Conservation (phyloP, 2,329 filamentous ascomycete species). For the Alternaria brassicicola region DNA sequence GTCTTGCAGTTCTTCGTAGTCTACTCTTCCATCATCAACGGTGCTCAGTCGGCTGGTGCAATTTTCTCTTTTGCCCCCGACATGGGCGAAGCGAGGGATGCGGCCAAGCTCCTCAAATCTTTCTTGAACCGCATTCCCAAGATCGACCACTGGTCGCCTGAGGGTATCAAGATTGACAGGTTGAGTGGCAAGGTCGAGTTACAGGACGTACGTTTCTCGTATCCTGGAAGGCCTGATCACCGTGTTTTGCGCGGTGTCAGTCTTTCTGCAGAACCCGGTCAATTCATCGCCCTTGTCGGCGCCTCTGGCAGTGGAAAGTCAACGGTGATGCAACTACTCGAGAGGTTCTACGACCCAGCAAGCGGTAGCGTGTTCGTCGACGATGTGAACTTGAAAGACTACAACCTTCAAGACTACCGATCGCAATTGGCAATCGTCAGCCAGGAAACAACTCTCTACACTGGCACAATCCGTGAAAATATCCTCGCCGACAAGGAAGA, state of each 20-base stretch:
- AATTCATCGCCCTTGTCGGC: slow-evolving; percentile 90
- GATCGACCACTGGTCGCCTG: slow-evolving; percentile 61
- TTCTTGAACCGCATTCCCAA: slow-evolving; percentile 81
- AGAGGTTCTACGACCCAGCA: slow-evolving; percentile 92
- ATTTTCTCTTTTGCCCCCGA: slow-evolving; percentile 95
- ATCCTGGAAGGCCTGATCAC: slow-evolving; percentile 87
- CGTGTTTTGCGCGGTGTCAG: slow-evolving; percentile 88
- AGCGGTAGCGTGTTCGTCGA: slow-evolving; percentile 82
- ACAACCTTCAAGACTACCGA: slow-evolving; percentile 84
- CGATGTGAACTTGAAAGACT: slow-evolving; percentile 75
- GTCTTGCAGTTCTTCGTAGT: slow-evolving; percentile 93
- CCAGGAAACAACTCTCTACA: slow-evolving; percentile 93
- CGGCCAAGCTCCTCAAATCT: slow-evolving; percentile 78
- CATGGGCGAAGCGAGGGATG: slow-evolving; percentile 92
- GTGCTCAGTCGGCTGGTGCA: slow-evolving; percentile 87
- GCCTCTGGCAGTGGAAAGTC: slow-evolving; percentile 93
- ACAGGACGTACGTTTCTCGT: slow-evolving; percentile 90
- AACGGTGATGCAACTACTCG: slow-evolving; percentile 88
- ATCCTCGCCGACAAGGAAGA: slow-evolving; percentile 69
- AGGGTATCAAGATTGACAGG: slow-evolving; percentile 59
- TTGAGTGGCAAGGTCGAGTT: slow-evolving; percentile 77
- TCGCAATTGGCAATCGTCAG: slow-evolving; percentile 87
- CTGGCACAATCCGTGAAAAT: slow-evolving; percentile 90
- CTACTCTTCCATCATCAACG: slow-evolving; percentile 86
- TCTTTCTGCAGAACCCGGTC: slow-evolving; percentile 73